phyloP scores from a whole-genome alignment of 225 moss, liverwort and hornwort genomes.

The Sphagnum tenellum region DNA sequence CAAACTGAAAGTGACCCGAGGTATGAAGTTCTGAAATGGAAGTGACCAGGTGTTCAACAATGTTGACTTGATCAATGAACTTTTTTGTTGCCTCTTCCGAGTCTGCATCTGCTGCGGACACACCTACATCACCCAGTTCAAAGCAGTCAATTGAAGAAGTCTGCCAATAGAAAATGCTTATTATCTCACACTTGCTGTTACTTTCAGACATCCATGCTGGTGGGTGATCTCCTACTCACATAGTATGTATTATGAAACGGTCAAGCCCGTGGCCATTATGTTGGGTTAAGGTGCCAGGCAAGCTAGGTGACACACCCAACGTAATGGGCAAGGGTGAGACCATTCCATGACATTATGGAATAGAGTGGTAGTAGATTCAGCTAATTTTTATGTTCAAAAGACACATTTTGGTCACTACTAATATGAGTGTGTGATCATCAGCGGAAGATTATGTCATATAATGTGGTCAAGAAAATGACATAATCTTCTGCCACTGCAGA shows the following conservation, averaged over 20 bases:
- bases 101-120: too few relatives aligned
- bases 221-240: not conserved
- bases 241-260: not conserved
- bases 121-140: too few relatives aligned
- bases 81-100: slow-evolving; percentile 21
- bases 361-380: not conserved
- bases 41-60: slow-evolving; percentile 42
- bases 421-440: not conserved
- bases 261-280: too few relatives aligned
- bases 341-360: not conserved
- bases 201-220: too few relatives aligned
- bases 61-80: slow-evolving; percentile 52
- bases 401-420: too few relatives aligned
- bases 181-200: too few relatives aligned
- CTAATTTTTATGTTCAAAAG: not conserved
- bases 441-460: not conserved
- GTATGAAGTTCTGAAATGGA: slow-evolving; percentile 40
- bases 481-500: slow-evolving; percentile 12
- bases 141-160: too few relatives aligned
- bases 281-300: not conserved
- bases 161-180: too few relatives aligned
- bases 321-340: not conserved
- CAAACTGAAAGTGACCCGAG: slow-evolving; percentile 41
- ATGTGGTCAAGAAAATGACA: not conserved
- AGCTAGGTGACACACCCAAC: not conserved